Base-by-base conservation (phyloP, 2,329 filamentous ascomycete genomes). In the Colletotrichum agaves region DNA sequence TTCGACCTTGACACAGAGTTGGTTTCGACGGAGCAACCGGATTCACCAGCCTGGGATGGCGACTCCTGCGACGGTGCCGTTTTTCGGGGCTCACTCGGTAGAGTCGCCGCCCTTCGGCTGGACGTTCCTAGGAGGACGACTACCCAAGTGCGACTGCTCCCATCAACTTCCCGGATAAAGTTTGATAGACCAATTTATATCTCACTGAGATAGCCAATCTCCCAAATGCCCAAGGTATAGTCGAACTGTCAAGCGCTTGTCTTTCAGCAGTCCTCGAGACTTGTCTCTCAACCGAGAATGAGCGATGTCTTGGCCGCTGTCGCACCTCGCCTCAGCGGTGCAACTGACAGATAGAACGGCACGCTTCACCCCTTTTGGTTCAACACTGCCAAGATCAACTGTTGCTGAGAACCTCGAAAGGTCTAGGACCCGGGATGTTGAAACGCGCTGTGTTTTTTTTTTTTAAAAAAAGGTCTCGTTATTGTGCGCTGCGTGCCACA, bases 1-100 rank as follows among this genome's bases (percentile, higher is more conserved):
- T 15, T 5, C n/a, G 53, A 39, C 53, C 15, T 49, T 60, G 65
- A 68, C 61, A 68, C 65, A 68, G 53, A 43, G 33, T 59, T n/a
- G 65, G 65, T 68, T 65, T 64, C 61, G 64, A 64, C 47, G 53
- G 39, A 58, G 59, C 50, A 19, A 41, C 57, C 17, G 46, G 39
- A 47, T 19, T 43, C 4, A 15, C 23, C 43, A 39, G 58, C 59
- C 65, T 49, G 49, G 55, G 52, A 63, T 67, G 52, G 12, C 37
- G 35, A 44, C 52, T 55, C 33, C 19, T 66, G 21, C 55, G 23
- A 23, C 49, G 13, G 39, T 15, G 62, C 47, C 21, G 31, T 61
- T 12, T 31, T 43, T 19, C 13, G 52, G 17, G 52, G 19, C 31
- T 33, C 21, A 13, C 37, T 53, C 11, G 47, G 19, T 33, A 21